Base-by-base conservation (phyloP, 2,329 filamentous ascomycete species). In the Pleurostoma richardsiae region DNA sequence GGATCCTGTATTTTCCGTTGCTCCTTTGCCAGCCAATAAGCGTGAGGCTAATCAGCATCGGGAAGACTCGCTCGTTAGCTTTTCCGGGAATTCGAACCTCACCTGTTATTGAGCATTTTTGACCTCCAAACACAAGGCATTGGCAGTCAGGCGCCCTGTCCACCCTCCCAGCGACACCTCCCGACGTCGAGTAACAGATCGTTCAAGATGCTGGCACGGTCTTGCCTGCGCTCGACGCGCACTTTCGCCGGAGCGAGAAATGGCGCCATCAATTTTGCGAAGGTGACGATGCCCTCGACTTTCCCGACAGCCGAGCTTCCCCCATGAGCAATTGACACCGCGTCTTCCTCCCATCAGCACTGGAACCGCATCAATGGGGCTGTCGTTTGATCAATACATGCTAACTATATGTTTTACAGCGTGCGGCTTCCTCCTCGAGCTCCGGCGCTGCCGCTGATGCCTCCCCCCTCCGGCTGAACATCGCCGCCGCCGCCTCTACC, bases 191-290 rank as follows among this genome's bases (percentile, higher is more conserved):
- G 66, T 59, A 69, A 65, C 63, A 66, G 63, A 59, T 67, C 65
- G 70, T 70, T 71, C 79, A 86, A 72, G 69, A 96, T 97, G 92
- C 85, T 96, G 82, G 87, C 89, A 77, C 88, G 90, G 81, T 90
- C 90, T 74, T 83, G 83, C 76, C 76, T 95, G 80, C 90, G 90
- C 79, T 84, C 88, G 71, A 81, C 87, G 82, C 90, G 90, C 83
- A 80, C 86, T 66, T 80, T 90, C 78, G 86, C 85, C 77, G 79
- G 84, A 72, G 81, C 85, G 64, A 79, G 83, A 76, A 86, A 86
- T 77, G 79, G 81, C 72, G 77, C 84, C 68, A 77, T 82, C 69
- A 81, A 82, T 68, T 74, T 85, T 64, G 76, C 84, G 66, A 88
- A 85, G 85, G 90, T 89, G 83, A 19, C 19, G 19, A 19, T 19